phyloP scores from a whole-genome alignment of 2,329 filamentous ascomycete genomes.

The Epichloe brachyelytri region DNA sequence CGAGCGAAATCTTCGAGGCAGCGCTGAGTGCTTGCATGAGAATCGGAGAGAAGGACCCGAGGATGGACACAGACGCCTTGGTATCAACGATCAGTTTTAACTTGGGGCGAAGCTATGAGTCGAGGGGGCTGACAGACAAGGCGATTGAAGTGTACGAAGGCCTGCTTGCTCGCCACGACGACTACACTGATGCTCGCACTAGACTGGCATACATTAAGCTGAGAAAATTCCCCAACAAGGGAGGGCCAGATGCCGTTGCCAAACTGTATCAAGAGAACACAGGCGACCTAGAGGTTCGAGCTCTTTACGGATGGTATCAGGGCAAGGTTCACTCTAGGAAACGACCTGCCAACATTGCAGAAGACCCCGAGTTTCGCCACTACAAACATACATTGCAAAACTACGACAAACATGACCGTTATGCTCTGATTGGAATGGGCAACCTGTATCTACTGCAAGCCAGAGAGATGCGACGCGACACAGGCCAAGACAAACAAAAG shows the following conservation, averaged over 20 bases:
- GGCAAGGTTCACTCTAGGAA: constrained; percentile 72
- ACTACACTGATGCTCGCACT: constrained; percentile 86
- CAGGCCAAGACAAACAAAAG: constrained; percentile 83
- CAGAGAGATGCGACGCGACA: constrained; percentile 85
- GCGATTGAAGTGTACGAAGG: constrained; percentile 83
- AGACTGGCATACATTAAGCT: constrained; percentile 84
- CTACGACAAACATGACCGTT: constrained; percentile 96
- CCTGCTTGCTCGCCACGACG: constrained; percentile 68
- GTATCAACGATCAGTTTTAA: constrained; percentile 97
- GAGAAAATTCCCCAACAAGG: constrained; percentile 65
- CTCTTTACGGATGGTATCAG: constrained; percentile 90
- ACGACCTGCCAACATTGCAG: constrained; percentile 62
- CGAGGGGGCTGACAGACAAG: constrained; percentile 65
- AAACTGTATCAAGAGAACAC: constrained; percentile 77
- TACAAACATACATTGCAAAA: constrained; percentile 94
- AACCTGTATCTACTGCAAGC: constrained; percentile 81
- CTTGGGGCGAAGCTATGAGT: constrained; percentile 84
- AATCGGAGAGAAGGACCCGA: constrained; percentile 60
- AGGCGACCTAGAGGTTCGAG: constrained; percentile 78
- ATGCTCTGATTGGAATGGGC: constrained; percentile 91
- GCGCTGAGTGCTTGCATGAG: constrained; percentile 79
- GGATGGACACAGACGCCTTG: constrained; percentile 75
- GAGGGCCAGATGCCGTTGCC: constrained; percentile 74
- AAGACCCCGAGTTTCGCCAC: constrained; percentile 85
- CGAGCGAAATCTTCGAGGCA: constrained; percentile 83